phyloP scores from a whole-genome alignment of 202 grass and related monocot species.

The Carex arenaria region DNA sequence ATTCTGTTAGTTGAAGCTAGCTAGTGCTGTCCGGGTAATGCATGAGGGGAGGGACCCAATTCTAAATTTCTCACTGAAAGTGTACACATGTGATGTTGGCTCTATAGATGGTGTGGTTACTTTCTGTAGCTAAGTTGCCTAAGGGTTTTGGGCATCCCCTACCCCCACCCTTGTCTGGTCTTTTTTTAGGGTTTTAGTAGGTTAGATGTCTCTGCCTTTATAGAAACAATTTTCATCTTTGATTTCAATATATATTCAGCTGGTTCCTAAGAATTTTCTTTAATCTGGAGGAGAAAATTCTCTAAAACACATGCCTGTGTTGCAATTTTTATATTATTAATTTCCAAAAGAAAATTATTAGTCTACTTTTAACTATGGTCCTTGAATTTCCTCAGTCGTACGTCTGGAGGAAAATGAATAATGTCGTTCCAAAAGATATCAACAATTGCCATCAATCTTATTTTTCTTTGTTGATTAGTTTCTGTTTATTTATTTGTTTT shows the following conservation, averaged over 20 bases:
- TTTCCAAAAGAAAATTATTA: not conserved
- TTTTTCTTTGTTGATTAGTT: not conserved
- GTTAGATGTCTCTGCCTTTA: constrained; percentile 5
- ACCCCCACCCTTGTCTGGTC: constrained; percentile 25
- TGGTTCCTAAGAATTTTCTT: not conserved
- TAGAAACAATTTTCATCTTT: constrained; percentile 4
- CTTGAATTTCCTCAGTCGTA: not conserved
- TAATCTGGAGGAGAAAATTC: not conserved
- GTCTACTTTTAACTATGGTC: not conserved
- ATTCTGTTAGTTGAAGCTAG: not conserved
- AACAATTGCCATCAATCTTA: not conserved
- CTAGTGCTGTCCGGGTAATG: not conserved
- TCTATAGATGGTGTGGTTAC: constrained; percentile 20
- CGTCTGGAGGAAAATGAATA: not conserved
- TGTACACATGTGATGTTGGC: constrained; percentile 32
- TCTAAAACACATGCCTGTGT: not conserved
- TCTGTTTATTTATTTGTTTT: not conserved
- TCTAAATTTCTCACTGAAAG: constrained; percentile 20
- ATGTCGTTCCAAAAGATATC: not conserved
- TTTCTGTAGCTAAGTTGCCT: constrained; percentile 17
- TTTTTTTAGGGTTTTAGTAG: constrained; percentile 20
- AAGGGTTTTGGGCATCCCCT: constrained; percentile 5
- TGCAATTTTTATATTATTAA: not conserved
- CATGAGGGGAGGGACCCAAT: not conserved
- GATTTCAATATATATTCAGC: not conserved